Conservation (phyloP, 2,329 filamentous ascomycete genomes). For the Alternaria metachromatica region DNA sequence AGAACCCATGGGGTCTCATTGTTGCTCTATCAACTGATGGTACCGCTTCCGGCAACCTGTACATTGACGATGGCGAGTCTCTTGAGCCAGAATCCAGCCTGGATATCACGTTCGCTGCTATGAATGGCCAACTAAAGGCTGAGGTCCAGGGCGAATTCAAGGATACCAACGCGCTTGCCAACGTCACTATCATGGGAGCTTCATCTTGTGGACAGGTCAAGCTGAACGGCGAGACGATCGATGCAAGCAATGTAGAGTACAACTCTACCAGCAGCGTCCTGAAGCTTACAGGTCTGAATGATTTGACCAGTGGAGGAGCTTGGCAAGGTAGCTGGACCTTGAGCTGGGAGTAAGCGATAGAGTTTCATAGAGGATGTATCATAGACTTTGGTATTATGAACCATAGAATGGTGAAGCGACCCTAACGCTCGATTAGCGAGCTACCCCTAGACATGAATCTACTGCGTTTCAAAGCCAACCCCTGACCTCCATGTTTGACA, state of each 20-base stretch:
- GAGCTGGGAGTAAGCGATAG: constrained; percentile 57
- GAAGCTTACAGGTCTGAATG: constrained; percentile 58
- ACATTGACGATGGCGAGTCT: constrained; percentile 78
- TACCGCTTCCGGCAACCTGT: constrained; percentile 66
- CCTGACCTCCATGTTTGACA: not conserved
- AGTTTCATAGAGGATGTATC: not conserved
- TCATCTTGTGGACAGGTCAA: constrained; percentile 45
- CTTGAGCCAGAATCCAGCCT: constrained; percentile 63
- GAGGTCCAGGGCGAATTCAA: constrained; percentile 59
- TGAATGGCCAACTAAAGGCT: constrained; percentile 56
- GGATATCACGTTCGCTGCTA: constrained; percentile 59
- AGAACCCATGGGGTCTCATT: constrained; percentile 71
- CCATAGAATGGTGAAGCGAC: not conserved
- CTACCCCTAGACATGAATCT: not conserved
- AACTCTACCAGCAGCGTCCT: constrained; percentile 58
- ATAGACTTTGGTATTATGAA: not conserved
- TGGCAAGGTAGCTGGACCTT: constrained; percentile 66
- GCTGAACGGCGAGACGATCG: constrained; percentile 59
- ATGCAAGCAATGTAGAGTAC: constrained; percentile 55
- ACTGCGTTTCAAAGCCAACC: not conserved
- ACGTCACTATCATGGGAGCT: constrained; percentile 69
- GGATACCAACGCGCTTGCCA: constrained; percentile 65
- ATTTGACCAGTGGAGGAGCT: constrained; percentile 60
- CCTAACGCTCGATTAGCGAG: not conserved
- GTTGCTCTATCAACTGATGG: constrained; percentile 65